Percentiles rank a stretch among this genome's conserved stretches.
These are phyloP conservation scores for Emmonsiellopsis sp. DNA, from an alignment of 2,329 filamentous ascomycete genomes.

Conservation along the genomic window DNA sequence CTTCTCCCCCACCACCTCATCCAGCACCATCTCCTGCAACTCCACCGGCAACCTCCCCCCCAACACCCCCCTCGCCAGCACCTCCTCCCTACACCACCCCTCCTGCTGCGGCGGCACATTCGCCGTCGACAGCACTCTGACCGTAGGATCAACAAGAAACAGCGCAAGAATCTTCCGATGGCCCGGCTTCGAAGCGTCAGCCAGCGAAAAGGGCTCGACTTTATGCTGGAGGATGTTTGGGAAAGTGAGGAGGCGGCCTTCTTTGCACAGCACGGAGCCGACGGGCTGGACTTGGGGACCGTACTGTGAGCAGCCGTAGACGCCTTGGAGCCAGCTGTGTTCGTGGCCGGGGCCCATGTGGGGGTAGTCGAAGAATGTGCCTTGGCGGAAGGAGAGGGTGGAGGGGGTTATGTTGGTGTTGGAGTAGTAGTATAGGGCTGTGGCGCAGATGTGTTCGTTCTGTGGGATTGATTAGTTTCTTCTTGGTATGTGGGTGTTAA, in stretches of 20 bases:
- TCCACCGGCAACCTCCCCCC: slow-evolving; percentile 4
- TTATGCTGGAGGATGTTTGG: slow-evolving; percentile 11
- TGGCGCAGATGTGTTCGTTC: slow-evolving; percentile 58
- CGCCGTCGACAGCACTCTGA: slow-evolving; percentile 9
- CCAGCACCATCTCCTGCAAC: slow-evolving; percentile 1
- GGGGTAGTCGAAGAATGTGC: slow-evolving; percentile 18
- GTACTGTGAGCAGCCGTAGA: slow-evolving; percentile 8
- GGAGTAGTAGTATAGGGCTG: slow-evolving; percentile 55
- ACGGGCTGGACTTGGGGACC: slow-evolving; percentile 5
- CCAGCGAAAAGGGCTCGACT: slow-evolving; percentile 4
- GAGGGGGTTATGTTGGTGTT: slow-evolving; percentile 50
- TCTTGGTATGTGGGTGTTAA: too few relatives aligned
- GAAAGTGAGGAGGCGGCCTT: slow-evolving; percentile 12
- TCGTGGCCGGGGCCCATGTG: slow-evolving; percentile 19
- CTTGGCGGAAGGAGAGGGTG: slow-evolving; percentile 44
- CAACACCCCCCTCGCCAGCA: neutral
- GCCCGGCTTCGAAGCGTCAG: slow-evolving; percentile 8
- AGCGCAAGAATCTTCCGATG: slow-evolving; percentile 10
- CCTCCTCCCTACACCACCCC: slow-evolving; percentile 7
- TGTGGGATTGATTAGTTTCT: slow-evolving; percentile 6
- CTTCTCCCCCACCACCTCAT: neutral
- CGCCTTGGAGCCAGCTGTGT: slow-evolving; percentile 3
- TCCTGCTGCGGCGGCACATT: slow-evolving; percentile 7
- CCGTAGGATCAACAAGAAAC: slow-evolving; percentile 9
- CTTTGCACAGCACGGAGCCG: slow-evolving; percentile 8